A percentile compares a stretch with the other conserved stretches of the same genome.
phyloP scores from a whole-genome alignment of 768 basidiomycete genomes.

The Tricholoma sp. region DNA sequence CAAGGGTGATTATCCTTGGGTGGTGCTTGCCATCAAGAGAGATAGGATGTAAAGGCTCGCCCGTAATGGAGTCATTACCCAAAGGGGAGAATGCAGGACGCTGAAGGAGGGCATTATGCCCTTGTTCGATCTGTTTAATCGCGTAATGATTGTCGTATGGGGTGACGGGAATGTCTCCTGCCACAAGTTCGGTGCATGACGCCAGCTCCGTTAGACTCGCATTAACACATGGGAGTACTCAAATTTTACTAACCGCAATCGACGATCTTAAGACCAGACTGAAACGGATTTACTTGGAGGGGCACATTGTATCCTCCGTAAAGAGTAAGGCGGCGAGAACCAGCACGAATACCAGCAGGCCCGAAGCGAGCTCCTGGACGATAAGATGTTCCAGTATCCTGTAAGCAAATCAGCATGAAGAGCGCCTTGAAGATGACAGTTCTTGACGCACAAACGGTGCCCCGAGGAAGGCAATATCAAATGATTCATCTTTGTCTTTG shows the following conservation, averaged over 20 bases:
- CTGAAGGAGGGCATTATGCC: constrained; percentile 66
- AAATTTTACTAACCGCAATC: constrained; percentile 79
- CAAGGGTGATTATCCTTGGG: constrained; percentile 76
- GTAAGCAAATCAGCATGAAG: not conserved
- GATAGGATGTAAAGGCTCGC: constrained; percentile 50
- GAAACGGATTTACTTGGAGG: constrained; percentile 67
- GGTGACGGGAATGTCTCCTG: constrained; percentile 15
- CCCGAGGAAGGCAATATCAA: constrained; percentile 82
- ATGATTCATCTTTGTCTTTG: constrained; percentile 46
- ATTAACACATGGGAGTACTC: constrained; percentile 30
- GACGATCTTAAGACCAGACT: constrained; percentile 59
- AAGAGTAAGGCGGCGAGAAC: constrained; percentile 67
- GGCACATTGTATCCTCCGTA: constrained; percentile 80
- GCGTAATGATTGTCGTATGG: constrained; percentile 74
- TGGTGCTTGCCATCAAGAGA: constrained; percentile 69
- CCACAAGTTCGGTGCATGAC: not conserved
- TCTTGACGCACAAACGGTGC: constrained; percentile 58
- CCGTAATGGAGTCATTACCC: constrained; percentile 58
- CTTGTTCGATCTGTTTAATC: constrained; percentile 69
- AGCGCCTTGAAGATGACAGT: not conserved
- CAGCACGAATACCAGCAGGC: constrained; percentile 76
- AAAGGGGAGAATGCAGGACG: constrained; percentile 56
- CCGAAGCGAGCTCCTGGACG: constrained; percentile 84
- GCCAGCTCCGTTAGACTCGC: not conserved
- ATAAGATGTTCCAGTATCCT: constrained; percentile 75